A percentile compares a stretch with the other conserved stretches of the same genome.
Evolutionary conservation across 2,329 filamentous ascomycete species (phyloP).

Genomic region (Calonectria pseudoturangicola): DNA sequence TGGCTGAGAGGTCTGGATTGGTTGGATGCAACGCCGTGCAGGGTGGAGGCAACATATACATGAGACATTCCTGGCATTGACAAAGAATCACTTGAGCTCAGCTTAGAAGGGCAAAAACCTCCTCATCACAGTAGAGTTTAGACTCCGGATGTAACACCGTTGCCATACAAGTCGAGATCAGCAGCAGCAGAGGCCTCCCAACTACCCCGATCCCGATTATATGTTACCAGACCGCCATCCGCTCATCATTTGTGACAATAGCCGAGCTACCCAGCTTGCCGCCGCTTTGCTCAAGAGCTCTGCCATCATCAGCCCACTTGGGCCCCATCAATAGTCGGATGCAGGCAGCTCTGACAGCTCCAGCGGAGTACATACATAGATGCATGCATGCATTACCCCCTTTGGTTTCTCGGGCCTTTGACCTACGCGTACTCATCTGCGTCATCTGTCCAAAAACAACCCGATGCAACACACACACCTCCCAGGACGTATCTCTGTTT

Average conservation of each 20-base stretch:
- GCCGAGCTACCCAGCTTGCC: background rate
- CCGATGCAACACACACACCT: background rate
- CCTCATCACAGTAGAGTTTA: background rate
- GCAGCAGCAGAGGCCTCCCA: background rate
- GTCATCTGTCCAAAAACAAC: slow-evolving; percentile 5
- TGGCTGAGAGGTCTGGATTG: background rate
- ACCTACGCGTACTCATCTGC: background rate
- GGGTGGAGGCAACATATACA: background rate
- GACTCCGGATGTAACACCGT: too few relatives aligned
- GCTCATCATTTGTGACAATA: background rate
- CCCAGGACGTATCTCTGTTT: background rate
- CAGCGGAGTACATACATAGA: background rate
- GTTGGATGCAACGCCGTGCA: background rate
- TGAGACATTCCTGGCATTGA: slow-evolving; percentile 5
- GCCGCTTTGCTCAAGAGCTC: background rate
- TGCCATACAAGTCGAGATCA: background rate
- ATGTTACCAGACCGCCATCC: too few relatives aligned
- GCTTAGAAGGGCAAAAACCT: background rate
- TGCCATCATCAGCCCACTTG: background rate
- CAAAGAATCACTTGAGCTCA: background rate
- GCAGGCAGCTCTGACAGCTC: background rate
- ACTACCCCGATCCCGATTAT: background rate
- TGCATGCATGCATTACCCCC: background rate
- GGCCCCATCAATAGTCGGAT: background rate
- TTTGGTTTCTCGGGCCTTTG: too few relatives aligned